Evolutionary conservation across 306 rosid genomes (phyloP).

Genomic region (Rosa chinensis): DNA sequence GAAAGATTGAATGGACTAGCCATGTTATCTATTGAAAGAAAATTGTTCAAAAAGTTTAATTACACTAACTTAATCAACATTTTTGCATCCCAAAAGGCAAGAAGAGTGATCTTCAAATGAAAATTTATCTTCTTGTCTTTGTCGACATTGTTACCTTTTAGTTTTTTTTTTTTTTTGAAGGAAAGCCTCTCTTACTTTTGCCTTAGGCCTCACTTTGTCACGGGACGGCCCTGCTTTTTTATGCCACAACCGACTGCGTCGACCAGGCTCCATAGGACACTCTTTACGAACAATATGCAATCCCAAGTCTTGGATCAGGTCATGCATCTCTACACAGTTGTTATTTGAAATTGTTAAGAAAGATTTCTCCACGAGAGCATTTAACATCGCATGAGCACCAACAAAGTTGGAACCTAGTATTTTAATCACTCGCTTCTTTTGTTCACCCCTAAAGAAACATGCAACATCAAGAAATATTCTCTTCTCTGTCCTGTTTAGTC

Average conservation of each 20-base stretch:
- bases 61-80: too few species aligned
- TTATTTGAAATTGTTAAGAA: neutral
- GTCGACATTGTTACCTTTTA: too few species aligned
- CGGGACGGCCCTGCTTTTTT: neutral
- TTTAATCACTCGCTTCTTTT: neutral
- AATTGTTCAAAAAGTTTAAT: too few species aligned
- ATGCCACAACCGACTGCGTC: neutral
- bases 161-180: too few species aligned
- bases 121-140: too few species aligned
- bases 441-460: neutral
- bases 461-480: neutral
- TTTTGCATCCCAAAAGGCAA: too few species aligned
- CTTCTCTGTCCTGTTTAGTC: neutral
- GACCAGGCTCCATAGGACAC: neutral
- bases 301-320: neutral
- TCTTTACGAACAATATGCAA: neutral
- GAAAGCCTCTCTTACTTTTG: too few species aligned
- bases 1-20: too few species aligned
- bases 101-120: too few species aligned
- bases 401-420: neutral
- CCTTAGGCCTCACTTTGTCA: too few species aligned
- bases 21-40: too few species aligned
- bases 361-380: neutral
- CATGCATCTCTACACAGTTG: neutral
- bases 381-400: neutral